Base-by-base conservation (phyloP, 371 early-diverging fungal genomes). In the Circinella umbellata region DNA sequence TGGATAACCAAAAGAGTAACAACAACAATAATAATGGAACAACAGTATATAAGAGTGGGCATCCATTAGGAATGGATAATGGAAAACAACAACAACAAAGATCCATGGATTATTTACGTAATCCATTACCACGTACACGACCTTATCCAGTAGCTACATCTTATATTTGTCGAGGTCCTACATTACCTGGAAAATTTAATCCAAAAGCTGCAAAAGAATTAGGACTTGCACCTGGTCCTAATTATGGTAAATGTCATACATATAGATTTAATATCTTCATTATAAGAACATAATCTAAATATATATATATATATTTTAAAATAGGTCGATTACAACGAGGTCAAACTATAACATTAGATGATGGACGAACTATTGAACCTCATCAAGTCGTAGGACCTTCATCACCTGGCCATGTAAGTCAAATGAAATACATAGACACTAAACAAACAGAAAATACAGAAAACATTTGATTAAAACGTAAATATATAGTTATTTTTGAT, bases 101-200 rank as follows among this genome's bases (percentile, higher is more conserved):
- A 59, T 34, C 67, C 0, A 10, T 47, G 4, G 60, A 66, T 14
- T 18, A 8, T 37, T 34, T 66, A 35, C 55, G 63, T 20, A 46
- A 47, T 46, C 68, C 80, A 35, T 74, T 89, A 38, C 89, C 90
- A 3, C 68, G 68, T 69, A 80, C 88, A 4, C 72, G 42, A 4
- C 86, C 86, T 7, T 73, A 73, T 54, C 70, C 80, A 6, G 70
- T 78, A 6, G 87, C 89, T 4, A 74, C 92, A 49, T 87, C 88
- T 46, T 96, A 93, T 70, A 89, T 96, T 17, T 90, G 91, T 73
- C 88, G 89, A 63, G 94, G 95, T 0, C 90, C 94, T 0, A 84
- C 79, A 3, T 83, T 92, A 15, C 89, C 88, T 0, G 96, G 98
- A 14, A 97, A 94, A 72, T 96, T 98, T 77, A 86, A 95, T 69